phyloP scores from a whole-genome alignment of 2,329 filamentous ascomycete genomes.

The Aspergillus alliaceus region DNA sequence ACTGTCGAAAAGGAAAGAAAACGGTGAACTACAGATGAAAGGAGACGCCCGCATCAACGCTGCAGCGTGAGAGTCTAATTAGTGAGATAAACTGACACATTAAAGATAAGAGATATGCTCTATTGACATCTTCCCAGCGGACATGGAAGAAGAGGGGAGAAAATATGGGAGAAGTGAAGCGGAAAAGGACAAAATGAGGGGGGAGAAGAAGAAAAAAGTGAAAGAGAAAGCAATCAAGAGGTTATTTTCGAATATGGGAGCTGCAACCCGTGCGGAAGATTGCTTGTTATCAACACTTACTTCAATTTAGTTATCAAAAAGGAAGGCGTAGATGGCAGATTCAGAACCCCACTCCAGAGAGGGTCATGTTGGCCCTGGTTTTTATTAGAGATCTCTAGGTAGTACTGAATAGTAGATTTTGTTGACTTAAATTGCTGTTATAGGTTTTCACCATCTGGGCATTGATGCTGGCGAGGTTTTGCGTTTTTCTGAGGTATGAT shows the following conservation, averaged over 20 bases:
- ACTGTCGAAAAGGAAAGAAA: background rate
- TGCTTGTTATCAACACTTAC: background rate
- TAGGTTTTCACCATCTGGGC: too few species aligned
- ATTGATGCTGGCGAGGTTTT: background rate
- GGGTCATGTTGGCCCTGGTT: background rate
- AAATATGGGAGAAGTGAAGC: background rate
- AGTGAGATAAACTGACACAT: background rate
- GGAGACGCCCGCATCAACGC: background rate
- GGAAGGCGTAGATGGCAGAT: conserved; percentile 4
- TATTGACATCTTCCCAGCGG: background rate
- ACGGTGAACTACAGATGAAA: background rate
- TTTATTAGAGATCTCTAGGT: background rate
- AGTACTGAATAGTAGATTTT: too few species aligned
- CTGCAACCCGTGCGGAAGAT: background rate
- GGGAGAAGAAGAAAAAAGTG: background rate
- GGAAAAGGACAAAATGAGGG: background rate
- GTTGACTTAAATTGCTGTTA: too few species aligned
- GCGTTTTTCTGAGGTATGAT: background rate
- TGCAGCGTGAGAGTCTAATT: background rate
- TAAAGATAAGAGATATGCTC: background rate
- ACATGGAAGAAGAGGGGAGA: background rate
- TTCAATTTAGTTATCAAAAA: background rate
- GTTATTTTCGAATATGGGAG: background rate
- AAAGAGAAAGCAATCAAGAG: background rate
- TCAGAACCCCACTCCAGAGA: background rate